Evolutionary conservation across 2,329 filamentous ascomycete genomes (phyloP).

Genomic region (Diaporthe citri): DNA sequence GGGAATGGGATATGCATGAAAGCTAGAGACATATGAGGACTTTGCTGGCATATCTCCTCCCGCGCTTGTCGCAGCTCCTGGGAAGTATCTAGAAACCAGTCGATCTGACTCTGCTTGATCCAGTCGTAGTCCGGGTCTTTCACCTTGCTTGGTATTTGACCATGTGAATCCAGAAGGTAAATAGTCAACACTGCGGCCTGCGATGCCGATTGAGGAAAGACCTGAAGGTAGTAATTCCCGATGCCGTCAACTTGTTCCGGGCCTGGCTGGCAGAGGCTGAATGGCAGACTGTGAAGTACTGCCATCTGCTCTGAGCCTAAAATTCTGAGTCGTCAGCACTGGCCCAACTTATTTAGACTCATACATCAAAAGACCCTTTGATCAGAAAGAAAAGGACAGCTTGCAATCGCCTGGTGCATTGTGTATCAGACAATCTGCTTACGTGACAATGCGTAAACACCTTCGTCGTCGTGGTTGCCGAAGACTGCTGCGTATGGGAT

Average conservation of each 20-base stretch:
- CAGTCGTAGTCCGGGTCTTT: constrained; percentile 46
- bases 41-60: constrained; percentile 32
- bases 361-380: neutral
- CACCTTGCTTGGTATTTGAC: constrained; percentile 46
- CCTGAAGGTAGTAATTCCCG: constrained; percentile 48
- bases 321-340: neutral
- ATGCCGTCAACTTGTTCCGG: constrained; percentile 46
- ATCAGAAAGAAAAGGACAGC: neutral
- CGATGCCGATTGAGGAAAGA: constrained; percentile 38
- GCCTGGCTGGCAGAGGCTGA: constrained; percentile 46
- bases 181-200: constrained; percentile 45
- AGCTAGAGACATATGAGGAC: constrained; percentile 45
- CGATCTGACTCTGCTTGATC: constrained; percentile 49
- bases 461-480: constrained; percentile 81
- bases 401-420: neutral
- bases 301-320: constrained; percentile 44
- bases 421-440: constrained; percentile 45
- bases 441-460: constrained; percentile 56
- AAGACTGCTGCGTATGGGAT: constrained; percentile 80
- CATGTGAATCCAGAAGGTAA: constrained; percentile 49
- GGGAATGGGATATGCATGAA: constrained; percentile 49
- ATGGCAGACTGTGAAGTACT: constrained; percentile 46
- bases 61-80: constrained; percentile 45
- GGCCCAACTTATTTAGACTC: neutral
- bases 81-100: constrained; percentile 48